Base-by-base conservation (phyloP, 306 rosid species). In the Fragaria nilgerrensis region DNA sequence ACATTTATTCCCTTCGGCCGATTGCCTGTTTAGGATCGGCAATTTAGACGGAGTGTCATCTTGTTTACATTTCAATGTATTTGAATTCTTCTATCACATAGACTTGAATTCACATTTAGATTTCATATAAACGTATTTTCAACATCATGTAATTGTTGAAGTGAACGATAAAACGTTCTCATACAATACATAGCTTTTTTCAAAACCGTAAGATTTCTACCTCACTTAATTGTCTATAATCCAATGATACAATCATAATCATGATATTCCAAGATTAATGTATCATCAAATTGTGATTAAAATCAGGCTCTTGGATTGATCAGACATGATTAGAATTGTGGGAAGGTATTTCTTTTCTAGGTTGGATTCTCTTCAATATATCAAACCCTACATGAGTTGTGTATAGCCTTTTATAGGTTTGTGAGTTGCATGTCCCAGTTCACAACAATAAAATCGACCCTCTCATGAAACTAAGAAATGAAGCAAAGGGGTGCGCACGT, bases 401-500 rank as follows among this genome's bases (percentile, higher is more conserved):
- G 25, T 8, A 34, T 36, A 65, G 67, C 20, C 67, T 62, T 62
- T 62, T 65, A 64, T 64, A 64, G 37, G 67, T 0, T 15, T 32
- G 44, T 32, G 36, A 34, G 44, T 34, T 32, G 23, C 70, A 65
- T 7, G n/a, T 59, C 39, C 69, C 69, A 29, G 6, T 27, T 34
- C 45, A 32, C 44, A 64, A 64, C 2, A 16, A 64, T 34, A 64
- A 34, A 32, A 29, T n/a, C 13, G 22, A 56, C 12, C 5, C 44
- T 64, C 23, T 64, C 68, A 64, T 64, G 45, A 64, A 34, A 64
- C 23, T 34, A 16, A 64, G 45, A 17, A 63, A 5, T 34, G 69
- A 64, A 64, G 45, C 69, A 64, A 64, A 64, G 69, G 3, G 41
- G 41, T 7, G 41, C 19, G 70, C 70, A 65, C 70, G 70, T 65